Conservation (phyloP, 2,329 filamentous ascomycete species). For the Sphaerulina populicola region DNA sequence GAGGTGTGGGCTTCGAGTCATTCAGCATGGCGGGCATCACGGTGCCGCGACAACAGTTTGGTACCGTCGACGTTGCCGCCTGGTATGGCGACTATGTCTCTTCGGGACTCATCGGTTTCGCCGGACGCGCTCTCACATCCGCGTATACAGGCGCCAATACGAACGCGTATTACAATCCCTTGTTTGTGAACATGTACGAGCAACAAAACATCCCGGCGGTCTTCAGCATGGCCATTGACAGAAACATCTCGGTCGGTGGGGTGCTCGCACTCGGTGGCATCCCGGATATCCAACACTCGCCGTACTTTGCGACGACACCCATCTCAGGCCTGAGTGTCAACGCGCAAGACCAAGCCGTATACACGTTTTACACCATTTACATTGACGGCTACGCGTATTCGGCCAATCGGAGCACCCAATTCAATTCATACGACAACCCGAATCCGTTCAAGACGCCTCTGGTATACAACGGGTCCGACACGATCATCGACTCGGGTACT, state of each 20-base stretch:
- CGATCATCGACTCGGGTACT: constrained; percentile 42
- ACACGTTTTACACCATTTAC: constrained; percentile 36
- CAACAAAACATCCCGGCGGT: constrained; percentile 38
- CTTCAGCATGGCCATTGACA: constrained; percentile 44
- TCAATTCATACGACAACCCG: constrained; percentile 20
- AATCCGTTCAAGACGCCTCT: constrained; percentile 19
- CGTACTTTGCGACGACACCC: constrained; percentile 32
- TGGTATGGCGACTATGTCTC: constrained; percentile 33
- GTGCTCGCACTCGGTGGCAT: constrained; percentile 45
- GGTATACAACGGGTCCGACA: constrained; percentile 30
- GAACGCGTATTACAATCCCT: constrained; percentile 39
- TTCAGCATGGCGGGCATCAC: constrained; percentile 42
- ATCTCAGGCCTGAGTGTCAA: constrained; percentile 30
- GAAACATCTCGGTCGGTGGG: constrained; percentile 32
- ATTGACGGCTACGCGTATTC: constrained; percentile 30
- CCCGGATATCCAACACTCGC: constrained; percentile 37
- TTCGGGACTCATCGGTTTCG: constrained; percentile 46
- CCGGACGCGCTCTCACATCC: constrained; percentile 43
- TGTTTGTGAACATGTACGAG: constrained; percentile 46
- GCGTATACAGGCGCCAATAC: constrained; percentile 30
- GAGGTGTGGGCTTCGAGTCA: constrained; percentile 35
- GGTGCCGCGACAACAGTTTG: constrained; percentile 41
- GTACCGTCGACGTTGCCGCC: constrained; percentile 34
- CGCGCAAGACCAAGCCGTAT: constrained; percentile 22
- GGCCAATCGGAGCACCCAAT: constrained; percentile 18